A percentile compares a stretch with the other conserved stretches of the same genome.
These are phyloP conservation scores for Ceratocystis variospora DNA, from an alignment of 2,329 filamentous ascomycete genomes.

Conservation along the genomic window DNA sequence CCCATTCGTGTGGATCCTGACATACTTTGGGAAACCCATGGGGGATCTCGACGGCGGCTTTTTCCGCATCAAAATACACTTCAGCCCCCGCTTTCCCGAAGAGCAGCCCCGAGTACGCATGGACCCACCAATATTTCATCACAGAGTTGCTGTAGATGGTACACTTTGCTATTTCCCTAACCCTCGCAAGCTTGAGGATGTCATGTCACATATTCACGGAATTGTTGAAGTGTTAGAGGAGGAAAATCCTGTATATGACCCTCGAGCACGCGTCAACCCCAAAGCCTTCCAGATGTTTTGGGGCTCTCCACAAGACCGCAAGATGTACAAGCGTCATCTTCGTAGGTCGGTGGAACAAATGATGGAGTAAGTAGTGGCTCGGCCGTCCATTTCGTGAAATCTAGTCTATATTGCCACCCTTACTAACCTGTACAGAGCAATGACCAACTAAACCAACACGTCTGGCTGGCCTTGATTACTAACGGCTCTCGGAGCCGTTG, in stretches of 20 bases:
- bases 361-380: slow-evolving; percentile 38
- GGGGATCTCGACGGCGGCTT: slow-evolving; percentile 86
- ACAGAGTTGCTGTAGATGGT: slow-evolving; percentile 67
- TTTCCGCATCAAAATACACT: slow-evolving; percentile 63
- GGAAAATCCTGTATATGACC: slow-evolving; percentile 76
- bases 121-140: slow-evolving; percentile 72
- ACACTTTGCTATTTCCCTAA: slow-evolving; percentile 69
- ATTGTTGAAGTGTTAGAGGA: slow-evolving; percentile 77
- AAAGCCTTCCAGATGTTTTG: slow-evolving; percentile 80
- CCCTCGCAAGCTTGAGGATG: slow-evolving; percentile 51
- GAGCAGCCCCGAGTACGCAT: slow-evolving; percentile 77
- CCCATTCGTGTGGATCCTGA: slow-evolving; percentile 78
- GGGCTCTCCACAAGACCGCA: slow-evolving; percentile 63
- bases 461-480: neutral
- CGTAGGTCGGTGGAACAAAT: slow-evolving; percentile 62
- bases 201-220: slow-evolving; percentile 68
- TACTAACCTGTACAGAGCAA: slow-evolving; percentile 23
- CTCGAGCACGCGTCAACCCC: slow-evolving; percentile 70
- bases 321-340: slow-evolving; percentile 68
- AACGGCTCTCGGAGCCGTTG: too few relatives aligned
- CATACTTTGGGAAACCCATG: slow-evolving; percentile 83
- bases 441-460: slow-evolving; percentile 23
- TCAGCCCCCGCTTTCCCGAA: slow-evolving; percentile 75
- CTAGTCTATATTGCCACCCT: neutral
- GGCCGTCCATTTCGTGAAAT: too few relatives aligned